These are phyloP conservation scores for Glycine tomentella DNA, from an alignment of 306 rosid genomes.

Conservation along the genomic window DNA sequence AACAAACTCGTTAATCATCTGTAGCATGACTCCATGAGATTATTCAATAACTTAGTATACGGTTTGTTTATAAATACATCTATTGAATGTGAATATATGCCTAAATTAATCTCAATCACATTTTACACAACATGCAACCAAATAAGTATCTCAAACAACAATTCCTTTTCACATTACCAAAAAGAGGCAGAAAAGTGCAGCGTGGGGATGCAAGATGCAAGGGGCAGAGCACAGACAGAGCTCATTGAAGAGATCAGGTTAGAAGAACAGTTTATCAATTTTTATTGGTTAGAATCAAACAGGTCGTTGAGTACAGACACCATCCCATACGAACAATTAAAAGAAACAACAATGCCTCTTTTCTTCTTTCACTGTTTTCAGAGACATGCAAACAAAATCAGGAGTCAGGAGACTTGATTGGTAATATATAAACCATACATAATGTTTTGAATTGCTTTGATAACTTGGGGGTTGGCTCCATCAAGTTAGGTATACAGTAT, in stretches of 20 bases:
- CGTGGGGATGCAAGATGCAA: background rate
- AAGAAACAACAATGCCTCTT: slow-evolving; percentile 7
- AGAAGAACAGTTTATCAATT: slow-evolving; percentile 1
- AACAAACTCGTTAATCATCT: background rate
- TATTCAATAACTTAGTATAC: no score
- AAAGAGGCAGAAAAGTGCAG: slow-evolving; percentile 35
- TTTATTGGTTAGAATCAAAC: slow-evolving; percentile 27
- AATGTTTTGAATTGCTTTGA: slow-evolving; percentile 14
- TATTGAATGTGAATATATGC: no score
- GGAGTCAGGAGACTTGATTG: background rate
- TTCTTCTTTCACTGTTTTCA: background rate
- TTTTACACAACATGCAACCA: no score
- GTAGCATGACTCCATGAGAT: background rate
- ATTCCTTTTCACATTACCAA: no score
- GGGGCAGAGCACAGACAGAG: background rate
- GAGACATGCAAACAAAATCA: slow-evolving; percentile 25
- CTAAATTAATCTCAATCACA: no score
- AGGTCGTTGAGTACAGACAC: slow-evolving; percentile 6
- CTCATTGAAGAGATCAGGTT: slow-evolving; percentile 51
- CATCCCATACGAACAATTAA: slow-evolving; percentile 20
- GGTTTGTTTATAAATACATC: no score
- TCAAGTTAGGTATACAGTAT: slow-evolving; percentile 76
- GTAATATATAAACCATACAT: slow-evolving; percentile 1
- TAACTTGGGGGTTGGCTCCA: background rate
- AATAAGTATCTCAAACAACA: no score